These are phyloP conservation scores for Yamagishiella unicocca DNA, from an alignment of 139 green algal genomes.

Conservation along the genomic window DNA sequence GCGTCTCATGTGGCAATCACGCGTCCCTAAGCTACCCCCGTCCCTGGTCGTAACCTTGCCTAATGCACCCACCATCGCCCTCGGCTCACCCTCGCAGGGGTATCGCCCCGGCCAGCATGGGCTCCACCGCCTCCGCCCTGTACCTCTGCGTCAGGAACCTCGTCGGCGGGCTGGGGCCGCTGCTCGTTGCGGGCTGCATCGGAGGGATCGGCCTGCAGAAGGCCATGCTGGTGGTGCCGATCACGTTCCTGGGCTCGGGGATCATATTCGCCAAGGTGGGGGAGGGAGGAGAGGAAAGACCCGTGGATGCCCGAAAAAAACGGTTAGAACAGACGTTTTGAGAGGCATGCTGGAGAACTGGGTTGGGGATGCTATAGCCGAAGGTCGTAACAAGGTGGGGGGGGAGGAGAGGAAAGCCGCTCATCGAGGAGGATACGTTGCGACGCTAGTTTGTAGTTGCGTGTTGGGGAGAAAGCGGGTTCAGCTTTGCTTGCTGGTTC, in stretches of 20 bases:
- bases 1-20: too few relatives aligned
- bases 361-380: too few relatives aligned
- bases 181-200: slow-evolving; percentile 73
- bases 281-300: too few relatives aligned
- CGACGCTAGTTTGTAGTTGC: not conserved
- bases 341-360: too few relatives aligned
- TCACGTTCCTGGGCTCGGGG: slow-evolving; percentile 75
- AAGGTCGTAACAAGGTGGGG: not conserved
- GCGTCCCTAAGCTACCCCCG: too few relatives aligned
- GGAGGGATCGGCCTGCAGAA: slow-evolving; percentile 73
- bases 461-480: not conserved
- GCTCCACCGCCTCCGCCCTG: slow-evolving; percentile 78
- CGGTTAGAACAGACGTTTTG: too few relatives aligned
- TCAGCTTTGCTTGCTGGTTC: not conserved
- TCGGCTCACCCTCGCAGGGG: slow-evolving; percentile 42
- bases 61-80: too few relatives aligned
- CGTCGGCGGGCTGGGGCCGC: slow-evolving; percentile 81
- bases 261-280: slow-evolving; percentile 70
- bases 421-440: not conserved
- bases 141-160: slow-evolving; percentile 92
- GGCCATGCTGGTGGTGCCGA: slow-evolving; percentile 86
- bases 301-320: too few relatives aligned
- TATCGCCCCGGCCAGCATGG: slow-evolving; percentile 58
- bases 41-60: too few relatives aligned
- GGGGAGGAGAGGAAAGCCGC: not conserved